Percentiles rank a stretch among this genome's conserved stretches.
Evolutionary conservation across 805 yeast genomes (phyloP).

Genomic region (Saturnispora mendoncae): DNA sequence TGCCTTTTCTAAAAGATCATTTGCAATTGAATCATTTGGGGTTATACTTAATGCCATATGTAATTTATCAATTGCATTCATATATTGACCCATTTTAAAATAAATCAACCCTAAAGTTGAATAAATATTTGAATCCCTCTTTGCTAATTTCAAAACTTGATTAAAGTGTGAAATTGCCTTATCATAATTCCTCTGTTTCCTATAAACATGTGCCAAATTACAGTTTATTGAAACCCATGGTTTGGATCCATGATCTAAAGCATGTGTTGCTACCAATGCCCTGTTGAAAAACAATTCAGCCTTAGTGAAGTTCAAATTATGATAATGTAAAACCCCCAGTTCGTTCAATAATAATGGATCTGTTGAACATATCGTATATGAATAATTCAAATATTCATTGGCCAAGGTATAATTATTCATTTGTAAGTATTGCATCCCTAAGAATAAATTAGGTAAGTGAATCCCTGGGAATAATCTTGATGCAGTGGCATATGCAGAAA

Average conservation of each 20-base stretch:
- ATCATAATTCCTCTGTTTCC: slow-evolving; percentile 52
- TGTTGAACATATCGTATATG: slow-evolving; percentile 67
- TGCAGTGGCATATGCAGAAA: slow-evolving; percentile 94
- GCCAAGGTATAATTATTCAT: slow-evolving; percentile 78
- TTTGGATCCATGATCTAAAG: slow-evolving; percentile 65
- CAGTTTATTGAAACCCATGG: slow-evolving; percentile 81
- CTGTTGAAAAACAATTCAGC: slow-evolving; percentile 66
- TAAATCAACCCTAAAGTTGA: slow-evolving; percentile 81
- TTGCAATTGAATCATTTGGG: slow-evolving; percentile 77
- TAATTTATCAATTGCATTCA: slow-evolving; percentile 63
- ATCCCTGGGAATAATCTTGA: slow-evolving; percentile 85
- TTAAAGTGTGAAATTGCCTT: slow-evolving; percentile 69
- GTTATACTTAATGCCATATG: slow-evolving; percentile 74
- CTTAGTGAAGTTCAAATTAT: slow-evolving; percentile 52
- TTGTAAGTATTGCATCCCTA: slow-evolving; percentile 94
- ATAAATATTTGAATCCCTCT: slow-evolving; percentile 59
- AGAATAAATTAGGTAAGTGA: slow-evolving; percentile 78
- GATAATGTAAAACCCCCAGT: slow-evolving; percentile 84
- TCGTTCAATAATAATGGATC: slow-evolving; percentile 90
- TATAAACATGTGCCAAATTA: slow-evolving; percentile 81
- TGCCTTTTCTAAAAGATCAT: slow-evolving; percentile 74
- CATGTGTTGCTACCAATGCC: slow-evolving; percentile 62
- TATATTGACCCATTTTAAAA: slow-evolving; percentile 54
- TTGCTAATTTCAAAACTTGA: slow-evolving; percentile 61
- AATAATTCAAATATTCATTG: slow-evolving; percentile 71